Base-by-base conservation (phyloP, 805 yeast genomes). In the Priceomyces carsonii region DNA sequence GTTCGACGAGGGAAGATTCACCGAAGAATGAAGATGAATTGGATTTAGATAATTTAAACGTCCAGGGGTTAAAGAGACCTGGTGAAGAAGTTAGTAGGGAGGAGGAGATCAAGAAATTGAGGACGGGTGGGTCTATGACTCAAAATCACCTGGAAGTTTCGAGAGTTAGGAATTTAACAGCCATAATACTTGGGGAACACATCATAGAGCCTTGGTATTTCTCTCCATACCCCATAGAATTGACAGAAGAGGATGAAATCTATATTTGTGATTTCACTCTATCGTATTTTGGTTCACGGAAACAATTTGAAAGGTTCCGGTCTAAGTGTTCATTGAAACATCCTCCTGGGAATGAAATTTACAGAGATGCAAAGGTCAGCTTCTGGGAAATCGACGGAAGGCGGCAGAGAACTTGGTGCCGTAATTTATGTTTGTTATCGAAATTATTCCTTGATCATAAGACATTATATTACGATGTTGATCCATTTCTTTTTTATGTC, bases 171-270 rank as follows among this genome's bases (percentile, higher is more conserved):
- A 93, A 93, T 55, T 71, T 93, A 43, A 71, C 77, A 30, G 74
- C 77, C 36, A 78, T 93, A 4, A 82, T 87, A 3, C 79, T 93
- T 63, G 99, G 99, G 1, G 84, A 83, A 44, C 88, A 81, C 59
- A 85, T 85, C 48, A 88, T 93, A 35, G 99, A 93, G 58, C 99
- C 99, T 2, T 93, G 99, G 99, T 93, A 93, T 62, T 93, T 93
- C 53, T 85, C 96, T 1, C 98, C 99, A 1, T 93, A 93, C 58
- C 99, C 99, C 0, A 73, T 88, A 10, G 99, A 93, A 56, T 73
- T 89, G 37, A 88, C 97, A 0, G 98, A 93, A 50, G 93, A 84
- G 45, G 98, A 91, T 57, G 81, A 77, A 36, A 76, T 93, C 16
- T 93, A 84, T 57, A 84, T 93, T 29, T 93, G 96, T 62, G 98